Base-by-base conservation (phyloP, 139 green algal species). In the Auxenochlorella protothecoides region DNA sequence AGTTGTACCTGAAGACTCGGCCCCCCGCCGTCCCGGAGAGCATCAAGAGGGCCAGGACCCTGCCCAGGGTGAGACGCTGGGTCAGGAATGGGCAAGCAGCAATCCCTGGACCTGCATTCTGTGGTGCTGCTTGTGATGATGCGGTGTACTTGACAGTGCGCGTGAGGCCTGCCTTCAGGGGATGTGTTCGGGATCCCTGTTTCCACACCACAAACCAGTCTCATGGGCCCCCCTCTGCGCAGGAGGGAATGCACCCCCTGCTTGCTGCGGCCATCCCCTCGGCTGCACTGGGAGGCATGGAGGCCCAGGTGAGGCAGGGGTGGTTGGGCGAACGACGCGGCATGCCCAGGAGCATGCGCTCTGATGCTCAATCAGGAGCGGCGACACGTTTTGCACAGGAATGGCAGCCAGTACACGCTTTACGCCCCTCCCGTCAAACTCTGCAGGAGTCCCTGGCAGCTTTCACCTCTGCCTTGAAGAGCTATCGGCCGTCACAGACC, bases 1-100 rank as follows among this genome's bases (percentile, higher is more conserved):
- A 70, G 51, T 83, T 97, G 63, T 99, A 99, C 84, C 70, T 85
- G 53, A 90, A 87, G 63, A 98, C 94, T 3, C 83, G 94, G 11
- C 92, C 89, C 4, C 67, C 81, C 0, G 85, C 94, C 27, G 84
- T 78, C 55, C 12, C 77, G 11, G 90, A 97, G 82, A 89, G 77
- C 66, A 83, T 88, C 10, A 79, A 76, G 68, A 76, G 94, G 8
- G 78, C 85, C 59, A 89, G 85, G 66, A 59, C 55, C 53, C 80
- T 95, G 71, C 56, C 64, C 14, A 76, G 67, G 67, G 66, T 59
- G 63, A 53, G 61, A 3, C 27, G 27, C 27, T 44, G 27, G 27
- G 27, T 44, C 27, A 44, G 27, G 27, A 44, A 44, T 44, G 27
- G 27, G 27, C 27, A 44, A 44, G 27, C 27, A 44, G 27, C 27